Evolutionary conservation across 805 yeast species (phyloP).

Genomic region (Jamesozyma hellenica): DNA sequence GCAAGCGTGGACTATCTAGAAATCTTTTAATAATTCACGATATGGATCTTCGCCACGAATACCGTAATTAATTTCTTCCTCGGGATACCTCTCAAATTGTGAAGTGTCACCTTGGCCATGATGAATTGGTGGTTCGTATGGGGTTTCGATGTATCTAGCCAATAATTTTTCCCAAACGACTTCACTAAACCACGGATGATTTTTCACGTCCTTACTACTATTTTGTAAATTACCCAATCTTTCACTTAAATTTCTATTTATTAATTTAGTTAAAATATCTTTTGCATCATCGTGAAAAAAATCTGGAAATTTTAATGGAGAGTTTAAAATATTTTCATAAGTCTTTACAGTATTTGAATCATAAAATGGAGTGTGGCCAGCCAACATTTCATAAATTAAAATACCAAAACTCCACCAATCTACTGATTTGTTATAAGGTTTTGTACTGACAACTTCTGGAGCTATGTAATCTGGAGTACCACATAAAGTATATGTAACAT

Average conservation of each 20-base stretch:
- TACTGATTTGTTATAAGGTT: constrained; percentile 86
- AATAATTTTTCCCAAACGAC: constrained; percentile 85
- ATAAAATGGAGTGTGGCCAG: constrained; percentile 91
- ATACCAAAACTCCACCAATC: constrained; percentile 98
- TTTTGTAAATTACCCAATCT: constrained; percentile 77
- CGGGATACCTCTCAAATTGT: constrained; percentile 63
- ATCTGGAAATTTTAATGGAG: constrained; percentile 66
- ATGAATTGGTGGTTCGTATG: constrained; percentile 90
- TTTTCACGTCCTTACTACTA: constrained; percentile 76
- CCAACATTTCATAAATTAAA: constrained; percentile 82
- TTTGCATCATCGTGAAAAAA: constrained; percentile 68
- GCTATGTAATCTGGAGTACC: constrained; percentile 96
- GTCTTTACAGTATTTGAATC: constrained; percentile 89
- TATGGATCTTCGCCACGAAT: constrained; percentile 47
- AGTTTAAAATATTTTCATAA: constrained; percentile 76
- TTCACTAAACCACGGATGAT: constrained; percentile 83
- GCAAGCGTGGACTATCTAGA: too few species aligned
- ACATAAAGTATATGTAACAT: constrained; percentile 85
- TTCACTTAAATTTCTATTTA: constrained; percentile 71
- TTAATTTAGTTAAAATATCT: constrained; percentile 59
- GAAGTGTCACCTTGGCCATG: constrained; percentile 86
- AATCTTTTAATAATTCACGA: constrained; percentile 45
- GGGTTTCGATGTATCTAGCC: constrained; percentile 82
- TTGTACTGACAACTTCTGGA: constrained; percentile 87
- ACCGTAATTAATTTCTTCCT: constrained; percentile 76